Evolutionary conservation across 352 stramenopile genomes (phyloP), one percentile per base, ranked within the genome.

Genomic region (Poterioochromonas sp.): DNA sequence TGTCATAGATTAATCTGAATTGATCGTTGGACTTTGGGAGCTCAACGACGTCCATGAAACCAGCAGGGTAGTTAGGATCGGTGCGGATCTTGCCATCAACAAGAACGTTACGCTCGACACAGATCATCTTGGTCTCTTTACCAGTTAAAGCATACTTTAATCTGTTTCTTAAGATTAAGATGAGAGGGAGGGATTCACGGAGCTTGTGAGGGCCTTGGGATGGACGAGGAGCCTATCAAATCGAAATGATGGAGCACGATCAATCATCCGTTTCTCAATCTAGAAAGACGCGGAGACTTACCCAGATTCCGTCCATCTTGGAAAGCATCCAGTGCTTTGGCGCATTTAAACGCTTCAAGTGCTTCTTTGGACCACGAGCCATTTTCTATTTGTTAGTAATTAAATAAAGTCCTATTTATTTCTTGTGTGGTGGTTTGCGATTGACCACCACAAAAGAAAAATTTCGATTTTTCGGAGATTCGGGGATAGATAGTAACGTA

Each of bases 141-240:
- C 94, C 95, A 81, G 93, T 99, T 22, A 99, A 87, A 43, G 96
- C 95, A 86, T 99, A 99, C 88, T 99, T 99, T 29, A 99, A 91
- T 79, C 95, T 92, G 86, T 99, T 98, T 83, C 95, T 93, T 78
- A 99, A 90, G 83, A 99, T 97, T 80, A 99, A 93, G 80, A 95
- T 88, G 74, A 99, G 85, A 71, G 95, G 96, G 82, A 99, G 83
- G 86, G 93, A 99, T 86, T 99, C 94, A 82, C 94, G 93, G 73
- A 96, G 86, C 89, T 98, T 98, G 93, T 99, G 95, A 82, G 96
- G 96, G 84, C 96, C 95, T 70, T 92, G 87, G 79, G 91, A 97
- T 80, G 94, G 93, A 80, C 93, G 91, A 43, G 94, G 94, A 41
- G 90, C 89, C 88, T 88, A 95, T n/a, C 79, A 95, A 60, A 41